phyloP scores from a whole-genome alignment of 2,329 filamentous ascomycete genomes.

The Aspergillus neotritici region DNA sequence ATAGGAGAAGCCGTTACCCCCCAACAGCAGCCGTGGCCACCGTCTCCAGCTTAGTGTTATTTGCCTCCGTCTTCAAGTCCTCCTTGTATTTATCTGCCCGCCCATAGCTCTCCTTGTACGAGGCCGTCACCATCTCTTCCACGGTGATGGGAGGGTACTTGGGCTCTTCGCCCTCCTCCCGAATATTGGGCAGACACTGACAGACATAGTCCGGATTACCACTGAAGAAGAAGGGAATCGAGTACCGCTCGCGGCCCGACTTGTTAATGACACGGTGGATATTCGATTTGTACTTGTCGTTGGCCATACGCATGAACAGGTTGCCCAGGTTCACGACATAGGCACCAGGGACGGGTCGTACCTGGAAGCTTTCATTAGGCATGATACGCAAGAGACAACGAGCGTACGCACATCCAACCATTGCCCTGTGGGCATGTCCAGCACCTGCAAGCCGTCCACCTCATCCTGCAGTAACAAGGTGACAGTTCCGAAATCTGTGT shows the following conservation, averaged over 20 bases:
- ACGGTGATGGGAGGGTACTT: conserved; percentile 43
- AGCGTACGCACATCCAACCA: conserved; percentile 28
- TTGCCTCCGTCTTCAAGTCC: conserved; percentile 21
- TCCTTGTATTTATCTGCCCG: conserved; percentile 39
- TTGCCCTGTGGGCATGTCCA: conserved; percentile 22
- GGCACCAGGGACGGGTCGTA: conserved; percentile 23
- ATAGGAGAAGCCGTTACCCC: conserved; percentile 4
- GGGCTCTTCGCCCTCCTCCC: conserved; percentile 27
- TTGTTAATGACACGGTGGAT: conserved; percentile 41
- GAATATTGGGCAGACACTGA: conserved; percentile 40
- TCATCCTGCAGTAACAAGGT: conserved; percentile 41
- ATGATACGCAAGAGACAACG: not conserved
- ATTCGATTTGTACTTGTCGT: conserved; percentile 40
- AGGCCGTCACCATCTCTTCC: conserved; percentile 35
- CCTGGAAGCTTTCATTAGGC: conserved; percentile 8
- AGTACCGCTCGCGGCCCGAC: conserved; percentile 36
- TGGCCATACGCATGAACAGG: conserved; percentile 40
- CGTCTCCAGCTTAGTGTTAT: conserved; percentile 4
- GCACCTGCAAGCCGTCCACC: conserved; percentile 34
- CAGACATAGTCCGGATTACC: conserved; percentile 43
- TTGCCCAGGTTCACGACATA: conserved; percentile 34
- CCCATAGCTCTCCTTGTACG: conserved; percentile 43
- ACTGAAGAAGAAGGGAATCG: conserved; percentile 41
- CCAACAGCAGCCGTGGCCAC: conserved; percentile 11
- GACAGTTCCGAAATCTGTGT: conserved; percentile 41